Evolutionary conservation across 2,329 filamentous ascomycete species (phyloP).

Genomic region (Domatiomyces catenatus): DNA sequence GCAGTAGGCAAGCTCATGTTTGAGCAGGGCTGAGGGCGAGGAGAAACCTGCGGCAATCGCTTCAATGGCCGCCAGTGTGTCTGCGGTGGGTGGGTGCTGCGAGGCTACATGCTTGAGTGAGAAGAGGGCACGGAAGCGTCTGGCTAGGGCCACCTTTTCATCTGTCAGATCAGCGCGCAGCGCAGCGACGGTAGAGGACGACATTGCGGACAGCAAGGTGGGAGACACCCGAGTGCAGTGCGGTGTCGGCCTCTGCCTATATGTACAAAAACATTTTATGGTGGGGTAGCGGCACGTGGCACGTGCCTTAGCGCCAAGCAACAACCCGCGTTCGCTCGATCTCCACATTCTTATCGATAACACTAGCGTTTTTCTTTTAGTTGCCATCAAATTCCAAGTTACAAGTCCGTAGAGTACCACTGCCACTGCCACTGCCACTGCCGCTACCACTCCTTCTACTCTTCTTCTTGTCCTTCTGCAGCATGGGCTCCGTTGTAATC

Average conservation of each 20-base stretch:
- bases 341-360: no score
- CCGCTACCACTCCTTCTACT: no score
- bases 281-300: slow-evolving; percentile 5
- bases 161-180: slow-evolving; percentile 59
- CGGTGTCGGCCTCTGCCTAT: slow-evolving; percentile 14
- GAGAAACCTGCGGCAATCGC: slow-evolving; percentile 79
- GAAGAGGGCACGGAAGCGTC: slow-evolving; percentile 91
- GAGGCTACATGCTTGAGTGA: slow-evolving; percentile 87
- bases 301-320: neutral
- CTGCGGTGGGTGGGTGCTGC: slow-evolving; percentile 40
- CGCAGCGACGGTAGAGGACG: slow-evolving; percentile 25
- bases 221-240: slow-evolving; percentile 13
- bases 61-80: slow-evolving; percentile 48
- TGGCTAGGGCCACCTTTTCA: slow-evolving; percentile 66
- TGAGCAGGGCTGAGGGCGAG: slow-evolving; percentile 76
- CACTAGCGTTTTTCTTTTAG: no score
- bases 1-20: slow-evolving; percentile 95
- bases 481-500: slow-evolving; percentile 31
- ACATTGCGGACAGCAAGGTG: neutral
- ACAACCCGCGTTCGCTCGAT: no score
- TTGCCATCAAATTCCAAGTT: no score
- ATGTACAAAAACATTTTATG: slow-evolving; percentile 21
- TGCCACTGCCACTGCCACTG: no score
- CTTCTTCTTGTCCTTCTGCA: neutral
- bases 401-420: no score